Evolutionary conservation across 495 filamentous ascomycete genomes (phyloP).

Genomic region (Evernia prunastri): DNA sequence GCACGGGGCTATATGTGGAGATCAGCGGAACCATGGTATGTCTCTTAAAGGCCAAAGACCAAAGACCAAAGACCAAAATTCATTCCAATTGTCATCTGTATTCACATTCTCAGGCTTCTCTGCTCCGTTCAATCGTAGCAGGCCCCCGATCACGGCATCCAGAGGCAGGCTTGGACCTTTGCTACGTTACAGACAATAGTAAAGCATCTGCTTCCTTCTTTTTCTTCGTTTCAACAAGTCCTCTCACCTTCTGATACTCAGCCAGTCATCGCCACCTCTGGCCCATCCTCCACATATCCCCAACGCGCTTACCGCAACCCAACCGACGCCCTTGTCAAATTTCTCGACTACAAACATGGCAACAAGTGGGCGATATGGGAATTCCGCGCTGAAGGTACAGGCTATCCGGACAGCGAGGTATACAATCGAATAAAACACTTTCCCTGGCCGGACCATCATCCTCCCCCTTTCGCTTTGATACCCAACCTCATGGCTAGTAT

Average conservation of each 20-base stretch:
- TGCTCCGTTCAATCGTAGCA: slow-evolving; percentile 68
- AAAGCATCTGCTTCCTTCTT: background rate
- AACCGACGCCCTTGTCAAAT: slow-evolving; percentile 72
- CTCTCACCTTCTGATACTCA: background rate
- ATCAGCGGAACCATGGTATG: slow-evolving; percentile 8
- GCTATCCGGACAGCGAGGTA: slow-evolving; percentile 86
- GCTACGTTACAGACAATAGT: slow-evolving; percentile 85
- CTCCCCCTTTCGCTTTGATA: slow-evolving; percentile 83
- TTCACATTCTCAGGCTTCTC: slow-evolving; percentile 43
- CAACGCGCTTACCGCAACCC: slow-evolving; percentile 90
- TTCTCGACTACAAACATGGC: slow-evolving; percentile 78
- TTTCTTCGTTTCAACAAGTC: background rate
- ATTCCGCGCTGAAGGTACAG: slow-evolving; percentile 92
- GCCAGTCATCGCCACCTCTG: slow-evolving; percentile 67
- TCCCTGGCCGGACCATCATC: slow-evolving; percentile 96
- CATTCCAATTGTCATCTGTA: background rate
- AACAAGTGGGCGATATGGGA: slow-evolving; percentile 91
- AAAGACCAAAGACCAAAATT: background rate
- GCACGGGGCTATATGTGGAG: background rate
- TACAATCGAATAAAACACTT: slow-evolving; percentile 78
- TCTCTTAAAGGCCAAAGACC: background rate
- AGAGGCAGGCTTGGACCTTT: slow-evolving; percentile 85
- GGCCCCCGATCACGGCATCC: slow-evolving; percentile 75
- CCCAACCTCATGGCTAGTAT: slow-evolving; percentile 85
- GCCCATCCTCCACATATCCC: slow-evolving; percentile 80